Percentiles rank a stretch among this genome's conserved stretches.
Conservation (phyloP, 352 stramenopile species). For the Globisporangium megalacanthum region DNA sequence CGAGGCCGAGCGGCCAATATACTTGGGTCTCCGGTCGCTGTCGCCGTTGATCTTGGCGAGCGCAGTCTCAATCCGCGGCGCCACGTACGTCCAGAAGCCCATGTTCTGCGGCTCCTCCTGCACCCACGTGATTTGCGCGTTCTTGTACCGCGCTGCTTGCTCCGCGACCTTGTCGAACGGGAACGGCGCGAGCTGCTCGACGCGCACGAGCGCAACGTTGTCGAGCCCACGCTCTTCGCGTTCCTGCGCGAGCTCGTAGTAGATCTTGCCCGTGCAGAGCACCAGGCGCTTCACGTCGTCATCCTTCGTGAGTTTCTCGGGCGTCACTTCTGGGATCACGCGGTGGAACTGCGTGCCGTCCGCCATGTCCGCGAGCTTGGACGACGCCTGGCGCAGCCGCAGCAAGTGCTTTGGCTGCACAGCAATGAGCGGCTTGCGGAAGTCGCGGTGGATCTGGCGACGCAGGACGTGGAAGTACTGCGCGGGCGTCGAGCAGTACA, state of each 20-base stretch:
- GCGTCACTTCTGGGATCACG: slow-evolving; percentile 66
- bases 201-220: slow-evolving; percentile 61
- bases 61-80: slow-evolving; percentile 92
- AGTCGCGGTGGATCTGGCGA: slow-evolving; percentile 63
- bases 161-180: slow-evolving; percentile 95
- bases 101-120: slow-evolving; percentile 99
- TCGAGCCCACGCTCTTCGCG: slow-evolving; percentile 52
- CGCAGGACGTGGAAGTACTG: slow-evolving; percentile 97
- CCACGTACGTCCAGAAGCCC: slow-evolving; percentile 93
- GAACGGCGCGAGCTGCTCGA: slow-evolving; percentile 94
- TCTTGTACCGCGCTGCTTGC: slow-evolving; percentile 88
- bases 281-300: slow-evolving; percentile 62
- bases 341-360: slow-evolving; percentile 54
- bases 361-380: slow-evolving; percentile 59
- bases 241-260: slow-evolving; percentile 74
- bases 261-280: slow-evolving; percentile 83
- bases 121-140: slow-evolving; percentile 95
- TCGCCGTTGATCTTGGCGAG: slow-evolving; percentile 91
- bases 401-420: slow-evolving; percentile 83
- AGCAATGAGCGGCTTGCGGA: slow-evolving; percentile 77
- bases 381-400: slow-evolving; percentile 78
- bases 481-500: slow-evolving; percentile 83
- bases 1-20: slow-evolving; percentile 93
- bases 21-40: slow-evolving; percentile 64
- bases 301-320: slow-evolving; percentile 63